Evolutionary conservation across 2,329 filamentous ascomycete species (phyloP).

Genomic region (Aspergillus niger): DNA sequence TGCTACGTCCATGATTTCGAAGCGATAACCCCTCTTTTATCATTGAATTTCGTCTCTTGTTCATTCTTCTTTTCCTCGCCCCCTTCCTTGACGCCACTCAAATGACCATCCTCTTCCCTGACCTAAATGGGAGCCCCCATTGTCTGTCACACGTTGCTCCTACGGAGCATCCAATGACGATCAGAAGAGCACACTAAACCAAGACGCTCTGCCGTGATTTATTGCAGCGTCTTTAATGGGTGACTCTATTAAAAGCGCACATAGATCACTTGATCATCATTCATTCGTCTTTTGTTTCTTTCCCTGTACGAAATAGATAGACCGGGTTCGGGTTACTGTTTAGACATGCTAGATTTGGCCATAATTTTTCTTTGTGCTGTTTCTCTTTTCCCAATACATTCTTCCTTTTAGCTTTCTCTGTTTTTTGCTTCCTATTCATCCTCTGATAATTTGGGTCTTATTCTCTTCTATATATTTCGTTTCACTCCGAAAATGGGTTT

Average conservation of each 20-base stretch:
- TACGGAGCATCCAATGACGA: not conserved
- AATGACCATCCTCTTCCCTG: conserved; percentile 21
- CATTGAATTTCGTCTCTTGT: not conserved
- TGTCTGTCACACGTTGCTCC: conserved; percentile 5
- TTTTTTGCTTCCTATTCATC: no score
- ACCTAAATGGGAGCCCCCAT: conserved; percentile 1
- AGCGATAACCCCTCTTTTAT: conserved; percentile 16
- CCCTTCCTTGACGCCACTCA: conserved; percentile 16
- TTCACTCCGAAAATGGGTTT: no score
- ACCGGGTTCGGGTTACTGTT: conserved; percentile 24
- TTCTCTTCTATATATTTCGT: not conserved
- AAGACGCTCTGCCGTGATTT: not conserved
- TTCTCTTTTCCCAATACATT: not conserved
- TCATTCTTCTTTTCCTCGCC: not conserved
- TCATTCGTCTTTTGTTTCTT: conserved; percentile 14
- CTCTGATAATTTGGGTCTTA: not conserved
- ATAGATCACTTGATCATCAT: conserved; percentile 14
- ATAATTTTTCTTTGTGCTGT: conserved; percentile 14
- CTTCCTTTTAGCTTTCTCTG: not conserved
- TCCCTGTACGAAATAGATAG: conserved; percentile 33
- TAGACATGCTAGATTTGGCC: conserved; percentile 21
- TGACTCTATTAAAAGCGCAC: not conserved
- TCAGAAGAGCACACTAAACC: not conserved
- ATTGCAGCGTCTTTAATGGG: not conserved
- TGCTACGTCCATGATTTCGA: conserved; percentile 20